phyloP scores from a whole-genome alignment of 768 basidiomycete species.

The Collybia sp. region DNA sequence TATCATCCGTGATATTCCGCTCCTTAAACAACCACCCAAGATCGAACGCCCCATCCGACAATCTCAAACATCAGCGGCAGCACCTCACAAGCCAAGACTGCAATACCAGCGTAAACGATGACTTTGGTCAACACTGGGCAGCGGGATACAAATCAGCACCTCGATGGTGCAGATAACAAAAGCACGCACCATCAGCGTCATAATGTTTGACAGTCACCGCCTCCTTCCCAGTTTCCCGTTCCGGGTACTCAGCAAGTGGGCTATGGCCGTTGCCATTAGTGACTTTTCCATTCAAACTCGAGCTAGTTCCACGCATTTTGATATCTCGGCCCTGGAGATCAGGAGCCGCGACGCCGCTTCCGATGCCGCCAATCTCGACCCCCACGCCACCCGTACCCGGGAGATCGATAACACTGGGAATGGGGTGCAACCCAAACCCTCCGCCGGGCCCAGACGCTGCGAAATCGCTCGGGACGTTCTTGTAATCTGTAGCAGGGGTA shows the following conservation, averaged over 20 bases:
- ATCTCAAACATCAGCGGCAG: constrained; percentile 67
- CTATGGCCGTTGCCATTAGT: constrained; percentile 1
- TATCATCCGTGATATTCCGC: too few species aligned
- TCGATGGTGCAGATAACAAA: background rate
- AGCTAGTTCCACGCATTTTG: constrained; percentile 47
- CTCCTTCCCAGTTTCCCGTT: constrained; percentile 25
- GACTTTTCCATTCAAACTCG: constrained; percentile 7
- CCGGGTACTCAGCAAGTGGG: constrained; percentile 4
- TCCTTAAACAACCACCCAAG: constrained; percentile 13
- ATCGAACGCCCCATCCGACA: constrained; percentile 61
- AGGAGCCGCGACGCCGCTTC: constrained; percentile 19
- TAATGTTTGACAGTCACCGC: constrained; percentile 57
- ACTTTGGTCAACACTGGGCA: constrained; percentile 79
- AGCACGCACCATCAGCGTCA: constrained; percentile 76
- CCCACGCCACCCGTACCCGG: constrained; percentile 41
- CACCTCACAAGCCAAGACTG: constrained; percentile 53
- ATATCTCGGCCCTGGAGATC: constrained; percentile 46
- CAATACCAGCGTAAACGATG: constrained; percentile 88
- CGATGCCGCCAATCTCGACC: constrained; percentile 39
- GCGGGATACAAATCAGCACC: constrained; percentile 3
- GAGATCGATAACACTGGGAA: constrained; percentile 86
- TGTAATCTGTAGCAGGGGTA: constrained; percentile 88
- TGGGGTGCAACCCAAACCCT: constrained; percentile 52
- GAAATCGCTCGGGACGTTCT: constrained; percentile 55
- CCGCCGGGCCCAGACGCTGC: constrained; percentile 26